Percentiles rank a stretch among this genome's conserved stretches.
Conservation (phyloP, 2,329 filamentous ascomycete species). For the Penicillium nordicum region DNA sequence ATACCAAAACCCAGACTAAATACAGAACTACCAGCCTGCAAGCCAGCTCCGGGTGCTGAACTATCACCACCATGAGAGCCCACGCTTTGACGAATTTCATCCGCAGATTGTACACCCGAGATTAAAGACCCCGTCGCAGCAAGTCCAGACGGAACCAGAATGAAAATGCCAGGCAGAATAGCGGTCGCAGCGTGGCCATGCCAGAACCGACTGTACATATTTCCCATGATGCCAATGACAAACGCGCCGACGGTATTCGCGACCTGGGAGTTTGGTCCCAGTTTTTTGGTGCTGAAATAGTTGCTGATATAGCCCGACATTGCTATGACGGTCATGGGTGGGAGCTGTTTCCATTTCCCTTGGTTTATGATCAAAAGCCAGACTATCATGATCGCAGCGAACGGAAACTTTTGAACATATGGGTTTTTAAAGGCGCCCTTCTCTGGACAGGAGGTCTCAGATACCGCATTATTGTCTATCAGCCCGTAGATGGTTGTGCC, state of each 20-base stretch:
- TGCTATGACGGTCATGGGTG: constrained; percentile 70
- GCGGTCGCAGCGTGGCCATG: constrained; percentile 79
- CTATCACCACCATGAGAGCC: constrained; percentile 12
- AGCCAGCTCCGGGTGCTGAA: constrained; percentile 16
- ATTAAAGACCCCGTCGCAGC: constrained; percentile 57
- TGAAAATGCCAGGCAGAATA: constrained; percentile 81
- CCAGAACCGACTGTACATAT: constrained; percentile 66
- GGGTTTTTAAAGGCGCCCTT: constrained; percentile 31
- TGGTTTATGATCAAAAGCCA: constrained; percentile 77
- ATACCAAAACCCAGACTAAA: constrained; percentile 41
- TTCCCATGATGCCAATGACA: constrained; percentile 70
- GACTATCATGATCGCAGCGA: constrained; percentile 68
- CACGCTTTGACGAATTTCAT: constrained; percentile 46
- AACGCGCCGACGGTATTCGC: constrained; percentile 74
- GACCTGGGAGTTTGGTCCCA: constrained; percentile 69
- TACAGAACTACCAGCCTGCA: constrained; percentile 15
- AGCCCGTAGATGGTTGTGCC: constrained; percentile 60
- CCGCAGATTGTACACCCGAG: constrained; percentile 53
- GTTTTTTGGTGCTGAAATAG: constrained; percentile 44
- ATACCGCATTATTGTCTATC: constrained; percentile 53
- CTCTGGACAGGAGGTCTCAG: constrained; percentile 44
- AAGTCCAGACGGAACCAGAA: constrained; percentile 59
- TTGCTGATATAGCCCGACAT: constrained; percentile 67
- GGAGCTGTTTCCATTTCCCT: constrained; percentile 72
- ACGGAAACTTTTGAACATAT: constrained; percentile 58